phyloP scores from a whole-genome alignment of 768 basidiomycete genomes.

The Saitozyma sp. region DNA sequence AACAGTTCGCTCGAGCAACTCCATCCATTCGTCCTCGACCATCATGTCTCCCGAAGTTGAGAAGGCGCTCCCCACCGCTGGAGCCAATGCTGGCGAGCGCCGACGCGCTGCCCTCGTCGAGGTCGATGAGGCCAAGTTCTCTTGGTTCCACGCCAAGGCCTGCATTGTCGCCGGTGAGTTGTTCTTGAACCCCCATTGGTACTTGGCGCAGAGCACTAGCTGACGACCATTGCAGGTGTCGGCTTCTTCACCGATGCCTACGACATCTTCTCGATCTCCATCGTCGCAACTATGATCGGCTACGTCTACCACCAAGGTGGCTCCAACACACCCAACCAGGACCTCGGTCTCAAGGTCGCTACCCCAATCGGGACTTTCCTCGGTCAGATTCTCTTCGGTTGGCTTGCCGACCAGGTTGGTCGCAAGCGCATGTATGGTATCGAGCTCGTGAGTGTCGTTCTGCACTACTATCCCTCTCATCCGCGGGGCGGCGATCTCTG shows the following conservation, averaged over 20 bases:
- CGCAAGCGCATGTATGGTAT: slow-evolving; percentile 57
- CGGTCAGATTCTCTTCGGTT: slow-evolving; percentile 52
- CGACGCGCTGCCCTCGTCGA: slow-evolving; percentile 79
- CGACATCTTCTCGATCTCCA: slow-evolving; percentile 80
- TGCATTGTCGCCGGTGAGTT: slow-evolving; percentile 27
- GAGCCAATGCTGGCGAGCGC: slow-evolving; percentile 55
- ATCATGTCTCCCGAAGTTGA: slow-evolving; percentile 1
- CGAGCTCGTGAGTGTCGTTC: slow-evolving; percentile 38
- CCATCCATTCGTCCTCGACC: too few species aligned
- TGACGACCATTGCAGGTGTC: slow-evolving; percentile 54
- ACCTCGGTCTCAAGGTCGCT: slow-evolving; percentile 52
- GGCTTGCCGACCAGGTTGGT: slow-evolving; percentile 51
- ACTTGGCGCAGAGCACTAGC: too few species aligned
- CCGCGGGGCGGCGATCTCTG: neutral
- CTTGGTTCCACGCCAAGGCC: slow-evolving; percentile 80
- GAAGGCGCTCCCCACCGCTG: slow-evolving; percentile 4
- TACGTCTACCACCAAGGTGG: slow-evolving; percentile 64
- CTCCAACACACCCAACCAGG: slow-evolving; percentile 62
- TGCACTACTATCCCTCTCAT: too few species aligned
- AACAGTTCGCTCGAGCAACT: too few species aligned
- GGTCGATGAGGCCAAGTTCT: slow-evolving; percentile 82
- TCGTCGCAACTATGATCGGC: slow-evolving; percentile 77
- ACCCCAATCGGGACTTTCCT: slow-evolving; percentile 52
- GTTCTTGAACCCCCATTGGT: too few species aligned
- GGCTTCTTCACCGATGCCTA: slow-evolving; percentile 80